Evolutionary conservation across 2,329 filamentous ascomycete species (phyloP), one percentile per base, ranked within the genome.

Genomic region (Allantophomopsis cytisporea): DNA sequence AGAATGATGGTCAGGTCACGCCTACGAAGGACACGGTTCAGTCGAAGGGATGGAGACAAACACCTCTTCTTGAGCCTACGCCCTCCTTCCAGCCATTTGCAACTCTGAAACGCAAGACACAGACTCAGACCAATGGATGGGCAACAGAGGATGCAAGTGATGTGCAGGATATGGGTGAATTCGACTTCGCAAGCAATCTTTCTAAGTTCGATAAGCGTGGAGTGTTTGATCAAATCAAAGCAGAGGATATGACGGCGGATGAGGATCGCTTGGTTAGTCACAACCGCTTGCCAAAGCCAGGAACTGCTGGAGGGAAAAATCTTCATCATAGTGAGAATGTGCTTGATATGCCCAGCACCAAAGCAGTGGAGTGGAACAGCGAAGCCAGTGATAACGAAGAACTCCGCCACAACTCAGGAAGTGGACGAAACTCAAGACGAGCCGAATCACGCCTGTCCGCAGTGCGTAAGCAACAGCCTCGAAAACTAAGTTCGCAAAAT

Each of bases 141-240:
- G 87, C 85, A 4, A 95, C 89, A 0, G 91, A 95, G 55, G 89
- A 96, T 53, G 88, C 89, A 16, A 95, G 86, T 0, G 91, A 96
- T 55, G 84, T 91, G 16, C 84, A 89, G 60, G 89, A 93, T 55
- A 74, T 91, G 67, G 85, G 83, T 10, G 91, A 96, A 44, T 96
- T 96, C 51, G 89, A 96, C 58, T 96, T 96, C 52, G 80, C 84
- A 50, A 79, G 77, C 40, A 87, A 87, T 47, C 68, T 96, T 23
- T 88, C 85, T 36, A 94, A 94, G 54, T 96, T 96, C 51, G 88
- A 96, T 64, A 96, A 96, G 63, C 76, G 81, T 41, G 80, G 79
- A 1, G 76, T 96, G 7, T 98, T 98, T 55, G 83, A 89, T 47
- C 81, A 95, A 59, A 91, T 96, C 59, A 73, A 85, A 43, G 85